Evolutionary conservation across 2,329 filamentous ascomycete species (phyloP).

Genomic region (Fusarium compactum): DNA sequence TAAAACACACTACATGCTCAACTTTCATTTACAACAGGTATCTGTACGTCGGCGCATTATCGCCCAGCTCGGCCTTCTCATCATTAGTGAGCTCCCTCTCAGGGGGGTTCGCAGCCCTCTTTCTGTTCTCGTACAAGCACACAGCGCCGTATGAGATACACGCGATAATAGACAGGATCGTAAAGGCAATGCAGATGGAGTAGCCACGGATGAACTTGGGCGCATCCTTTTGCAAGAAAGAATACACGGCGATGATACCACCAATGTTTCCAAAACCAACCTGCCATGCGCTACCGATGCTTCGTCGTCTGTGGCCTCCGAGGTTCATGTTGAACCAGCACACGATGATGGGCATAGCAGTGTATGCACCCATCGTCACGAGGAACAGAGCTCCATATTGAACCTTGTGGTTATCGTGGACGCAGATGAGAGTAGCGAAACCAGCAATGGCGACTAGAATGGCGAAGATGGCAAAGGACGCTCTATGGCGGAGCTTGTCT

Average conservation of each 20-base stretch:
- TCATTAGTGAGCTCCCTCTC: constrained; percentile 64
- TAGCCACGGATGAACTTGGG: constrained; percentile 80
- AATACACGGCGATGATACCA: constrained; percentile 81
- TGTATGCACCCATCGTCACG: constrained; percentile 82
- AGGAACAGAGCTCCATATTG: constrained; percentile 88
- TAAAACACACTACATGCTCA: constrained; percentile 1
- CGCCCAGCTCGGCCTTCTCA: constrained; percentile 71
- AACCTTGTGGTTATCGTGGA: constrained; percentile 74
- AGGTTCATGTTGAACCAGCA: constrained; percentile 89
- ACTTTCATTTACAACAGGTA: constrained; percentile 62
- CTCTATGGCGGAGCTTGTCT: constrained; percentile 79
- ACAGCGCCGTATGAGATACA: constrained; percentile 71
- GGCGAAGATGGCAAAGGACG: constrained; percentile 76
- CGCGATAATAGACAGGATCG: constrained; percentile 72
- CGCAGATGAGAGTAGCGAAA: constrained; percentile 78
- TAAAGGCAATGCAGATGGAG: constrained; percentile 80
- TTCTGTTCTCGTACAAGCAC: constrained; percentile 71
- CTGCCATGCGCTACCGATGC: constrained; percentile 81
- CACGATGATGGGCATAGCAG: constrained; percentile 88
- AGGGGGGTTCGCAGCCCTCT: constrained; percentile 63
- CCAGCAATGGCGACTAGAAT: constrained; percentile 78
- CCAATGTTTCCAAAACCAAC: constrained; percentile 84
- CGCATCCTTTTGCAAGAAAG: constrained; percentile 74
- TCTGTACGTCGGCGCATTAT: constrained; percentile 70
- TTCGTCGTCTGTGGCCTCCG: constrained; percentile 76